Percentiles rank a stretch among this genome's conserved stretches.
phyloP scores from a whole-genome alignment of 2,329 filamentous ascomycete genomes.

The Aureobasidium melanogenum region DNA sequence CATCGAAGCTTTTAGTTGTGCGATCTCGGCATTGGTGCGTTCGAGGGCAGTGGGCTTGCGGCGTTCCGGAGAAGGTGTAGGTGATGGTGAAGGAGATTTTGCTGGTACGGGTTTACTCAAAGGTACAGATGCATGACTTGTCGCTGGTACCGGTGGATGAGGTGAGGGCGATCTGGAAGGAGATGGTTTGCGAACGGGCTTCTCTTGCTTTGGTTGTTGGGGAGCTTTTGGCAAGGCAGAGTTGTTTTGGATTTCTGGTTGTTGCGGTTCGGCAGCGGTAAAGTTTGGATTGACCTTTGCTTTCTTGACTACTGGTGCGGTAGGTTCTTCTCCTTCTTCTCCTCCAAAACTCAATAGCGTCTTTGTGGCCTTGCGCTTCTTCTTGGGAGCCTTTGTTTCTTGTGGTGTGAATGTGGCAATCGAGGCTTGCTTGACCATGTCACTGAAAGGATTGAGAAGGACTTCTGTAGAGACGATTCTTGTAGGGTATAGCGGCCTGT shows the following conservation, averaged over 20 bases:
- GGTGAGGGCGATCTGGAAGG: constrained; percentile 3
- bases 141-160: neutral
- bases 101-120: neutral
- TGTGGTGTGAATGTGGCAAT: constrained; percentile 42
- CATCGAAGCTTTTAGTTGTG: constrained; percentile 73
- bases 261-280: constrained; percentile 39
- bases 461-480: constrained; percentile 69
- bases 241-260: constrained; percentile 12
- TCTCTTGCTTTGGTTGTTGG: constrained; percentile 3
- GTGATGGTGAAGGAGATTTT: constrained; percentile 20
- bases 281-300: constrained; percentile 71
- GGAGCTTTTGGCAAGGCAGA: constrained; percentile 11
- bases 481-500: constrained; percentile 77
- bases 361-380: constrained; percentile 59
- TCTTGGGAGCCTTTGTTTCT: constrained; percentile 38
- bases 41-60: constrained; percentile 39
- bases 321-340: constrained; percentile 51
- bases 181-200: neutral
- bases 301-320: constrained; percentile 58
- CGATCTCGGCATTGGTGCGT: constrained; percentile 69
- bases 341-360: constrained; percentile 67
- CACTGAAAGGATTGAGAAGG: constrained; percentile 71
- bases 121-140: neutral
- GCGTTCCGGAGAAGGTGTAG: constrained; percentile 23
- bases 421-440: constrained; percentile 63